These are phyloP conservation scores for Aquilaria yunnanensis DNA, from an alignment of 345 rosid species.

Conservation along the genomic window DNA sequence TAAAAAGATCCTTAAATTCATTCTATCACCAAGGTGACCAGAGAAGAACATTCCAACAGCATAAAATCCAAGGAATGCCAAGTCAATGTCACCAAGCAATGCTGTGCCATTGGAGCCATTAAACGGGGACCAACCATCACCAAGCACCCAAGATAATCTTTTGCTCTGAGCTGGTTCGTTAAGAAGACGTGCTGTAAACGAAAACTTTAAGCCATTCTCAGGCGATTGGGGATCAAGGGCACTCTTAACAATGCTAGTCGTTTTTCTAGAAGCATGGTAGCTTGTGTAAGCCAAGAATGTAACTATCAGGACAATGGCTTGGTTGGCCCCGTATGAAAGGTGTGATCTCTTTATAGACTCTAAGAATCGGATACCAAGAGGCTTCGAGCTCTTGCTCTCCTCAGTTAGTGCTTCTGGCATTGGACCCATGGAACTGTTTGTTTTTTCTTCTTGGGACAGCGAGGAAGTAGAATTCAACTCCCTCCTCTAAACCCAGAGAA, in stretches of 20 bases:
- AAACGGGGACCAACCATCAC: conserved; percentile 91
- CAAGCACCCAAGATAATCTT: conserved; percentile 23
- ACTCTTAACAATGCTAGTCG: conserved; percentile 89
- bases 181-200: conserved; percentile 26
- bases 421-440: conserved; percentile 44
- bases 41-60: conserved; percentile 88
- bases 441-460: neutral
- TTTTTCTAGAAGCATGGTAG: conserved; percentile 86
- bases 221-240: conserved; percentile 72
- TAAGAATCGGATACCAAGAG: conserved; percentile 54
- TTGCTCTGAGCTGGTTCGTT: conserved; percentile 19
- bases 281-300: conserved; percentile 77
- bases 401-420: conserved; percentile 19
- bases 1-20: conserved; percentile 71
- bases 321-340: conserved; percentile 61
- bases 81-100: conserved; percentile 79
- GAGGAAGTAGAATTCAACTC: conserved; percentile 8
- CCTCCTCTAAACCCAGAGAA: conserved; percentile 6
- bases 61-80: conserved; percentile 77
- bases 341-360: conserved; percentile 37
- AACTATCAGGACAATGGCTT: conserved; percentile 72
- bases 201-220: conserved; percentile 25
- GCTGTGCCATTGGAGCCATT: conserved; percentile 61
- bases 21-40: conserved; percentile 88
- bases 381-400: conserved; percentile 29